Evolutionary conservation across 768 basidiomycete genomes (phyloP), one percentile per base, ranked within the genome.

Genomic region (Macrolepiota dolichaula): DNA sequence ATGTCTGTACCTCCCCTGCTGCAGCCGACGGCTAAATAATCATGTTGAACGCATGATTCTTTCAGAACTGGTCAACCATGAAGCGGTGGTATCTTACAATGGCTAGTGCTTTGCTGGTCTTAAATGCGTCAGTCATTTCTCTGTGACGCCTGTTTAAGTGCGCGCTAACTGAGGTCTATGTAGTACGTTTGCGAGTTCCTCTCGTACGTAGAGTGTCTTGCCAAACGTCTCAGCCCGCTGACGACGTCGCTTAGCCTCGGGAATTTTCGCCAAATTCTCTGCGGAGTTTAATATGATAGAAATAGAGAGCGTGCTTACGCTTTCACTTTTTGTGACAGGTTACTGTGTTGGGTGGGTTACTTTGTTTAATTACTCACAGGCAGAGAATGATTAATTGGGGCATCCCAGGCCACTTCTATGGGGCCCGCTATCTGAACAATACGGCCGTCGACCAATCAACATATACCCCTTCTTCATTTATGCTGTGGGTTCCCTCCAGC

Each of bases 291-390:
- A 73, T 10, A 76, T 88, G 67, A 78, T 80, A 4, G 19, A 72
- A 32, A 85, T 82, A 67, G 76, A 85, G 25, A 84, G 74, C 4
- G 79, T 76, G 9, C 75, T 88, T 51, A 81, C 80, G 0, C 77
- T 88, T 35, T 81, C 87, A 1, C 76, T 89, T 3, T 89, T 88
- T 69, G 80, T 89, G 13, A 78, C 77, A n/a, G 87, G 87, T n/a
- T 88, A 86, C 65, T 84, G 81, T 62, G 76, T 87, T 22, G 87
- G 87, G 75, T 76, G 47, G 55, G 71, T 63, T 32, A 35, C 15
- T 1, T 6, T n/a, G 42, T 44, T 29, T 47, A 6, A 38, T 37
- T 37, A 15, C 36, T 37, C 29, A n/a, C 17, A 37, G 38, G 37
- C 2, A n/a, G 19, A 1, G 3, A 19, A 17, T 17, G 17, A 17